Evolutionary conservation across 192 early-diverging fungal species (phyloP).

Genomic region (Linnemannia schmuckeri): DNA sequence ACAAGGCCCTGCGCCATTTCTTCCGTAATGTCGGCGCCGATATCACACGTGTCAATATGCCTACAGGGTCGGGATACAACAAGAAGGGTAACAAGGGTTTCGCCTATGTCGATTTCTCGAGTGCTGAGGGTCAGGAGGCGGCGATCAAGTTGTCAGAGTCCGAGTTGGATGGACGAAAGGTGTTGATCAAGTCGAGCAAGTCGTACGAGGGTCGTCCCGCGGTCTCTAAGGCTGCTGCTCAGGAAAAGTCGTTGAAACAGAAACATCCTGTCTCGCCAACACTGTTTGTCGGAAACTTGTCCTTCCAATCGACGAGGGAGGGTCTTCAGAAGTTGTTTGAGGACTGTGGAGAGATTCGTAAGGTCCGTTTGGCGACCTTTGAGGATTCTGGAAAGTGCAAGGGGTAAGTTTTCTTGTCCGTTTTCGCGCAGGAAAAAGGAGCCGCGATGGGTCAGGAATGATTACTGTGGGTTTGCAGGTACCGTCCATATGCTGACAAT

Average conservation of each 20-base stretch:
- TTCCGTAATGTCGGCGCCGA: conserved; percentile 62
- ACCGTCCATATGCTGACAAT: background rate
- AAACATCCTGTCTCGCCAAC: conserved; percentile 73
- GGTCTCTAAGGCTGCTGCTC: conserved; percentile 34
- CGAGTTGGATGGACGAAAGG: conserved; percentile 67
- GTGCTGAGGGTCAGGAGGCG: conserved; percentile 60
- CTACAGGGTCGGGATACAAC: conserved; percentile 54
- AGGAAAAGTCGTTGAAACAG: conserved; percentile 60
- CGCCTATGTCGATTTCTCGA: conserved; percentile 79
- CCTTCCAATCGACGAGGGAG: conserved; percentile 67
- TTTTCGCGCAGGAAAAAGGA: background rate
- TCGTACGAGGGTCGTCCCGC: conserved; percentile 71
- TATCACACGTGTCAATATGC: conserved; percentile 65
- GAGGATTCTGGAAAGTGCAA: conserved; percentile 84
- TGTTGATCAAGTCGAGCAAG: conserved; percentile 78
- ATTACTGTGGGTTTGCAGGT: background rate
- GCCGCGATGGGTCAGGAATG: background rate
- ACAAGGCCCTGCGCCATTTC: conserved; percentile 68
- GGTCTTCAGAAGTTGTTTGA: conserved; percentile 70
- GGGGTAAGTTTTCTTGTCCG: conserved; percentile 58
- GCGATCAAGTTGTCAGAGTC: conserved; percentile 77
- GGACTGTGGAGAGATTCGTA: conserved; percentile 72
- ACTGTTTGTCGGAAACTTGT: conserved; percentile 78
- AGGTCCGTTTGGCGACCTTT: conserved; percentile 79
- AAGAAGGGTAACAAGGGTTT: conserved; percentile 70